Evolutionary conservation across 495 filamentous ascomycete genomes (phyloP), one percentile per base, ranked within the genome.

Genomic region (Podospora conica): DNA sequence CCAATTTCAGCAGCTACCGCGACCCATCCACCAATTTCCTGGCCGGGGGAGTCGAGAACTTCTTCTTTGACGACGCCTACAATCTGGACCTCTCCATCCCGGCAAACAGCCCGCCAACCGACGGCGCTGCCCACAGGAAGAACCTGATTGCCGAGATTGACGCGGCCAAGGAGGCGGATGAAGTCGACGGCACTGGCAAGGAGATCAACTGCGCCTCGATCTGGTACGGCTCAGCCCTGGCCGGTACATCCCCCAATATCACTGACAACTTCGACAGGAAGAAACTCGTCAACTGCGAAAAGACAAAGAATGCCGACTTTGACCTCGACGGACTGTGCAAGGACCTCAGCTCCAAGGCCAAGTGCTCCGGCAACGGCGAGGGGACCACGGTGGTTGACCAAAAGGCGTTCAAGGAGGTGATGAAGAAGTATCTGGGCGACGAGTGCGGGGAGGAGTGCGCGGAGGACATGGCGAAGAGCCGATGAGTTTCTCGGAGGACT

Each of bases 261-360:
- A 56, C 73, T 75, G 58, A 76, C 69, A 63, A 23, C 0, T 5
- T 33, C 27, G 60, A 29, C 74, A 98, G 95, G 95, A 92, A 98
- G 77, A 92, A 90, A 79, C 81, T 99, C 33, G 90, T 94, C 81
- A 84, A 84, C 24, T 95, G 93, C 76, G 89, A 92, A 59, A 91
- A 88, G 72, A 95, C 95, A 73, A 89, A 90, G 70, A 88, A 85
- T 58, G 93, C 92, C 69, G 91, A 94, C 68, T 86, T 97, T 66
- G 95, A 99, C 69, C 89, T 99, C 69, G 96, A 99, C 73, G 85
- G 86, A 62, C 84, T 99, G 12, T 99, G 96, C 78, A 87, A 89
- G 7, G 93, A 99, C 68, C 85, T 99, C n/a, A 89, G 93, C 65
- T 89, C 90, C 71, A 99, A 99, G 79, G 96, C 96, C 56, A 93